Base-by-base conservation (phyloP, 495 filamentous ascomycete genomes). In the Talaromyces nanjingensis region DNA sequence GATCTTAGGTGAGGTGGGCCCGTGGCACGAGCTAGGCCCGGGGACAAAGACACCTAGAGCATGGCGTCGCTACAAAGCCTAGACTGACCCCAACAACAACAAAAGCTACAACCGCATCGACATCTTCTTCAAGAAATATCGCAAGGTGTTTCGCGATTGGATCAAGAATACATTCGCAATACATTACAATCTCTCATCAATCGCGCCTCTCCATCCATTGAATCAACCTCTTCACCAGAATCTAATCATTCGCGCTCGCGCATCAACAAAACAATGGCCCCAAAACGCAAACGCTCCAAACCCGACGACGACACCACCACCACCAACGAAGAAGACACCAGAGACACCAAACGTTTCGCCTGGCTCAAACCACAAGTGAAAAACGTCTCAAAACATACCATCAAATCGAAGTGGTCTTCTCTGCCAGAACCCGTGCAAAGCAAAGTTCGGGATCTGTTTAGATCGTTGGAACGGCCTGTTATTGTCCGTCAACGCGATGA, bases 341-440 rank as follows among this genome's bases (percentile, higher is more conserved):
- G 42, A 62, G 45, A 53, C 52, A 0, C 45, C 7, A 78, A 78
- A 63, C 67, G 68, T 45, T 81, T 75, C 62, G 76, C 77, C 29
- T 75, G 76, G 57, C 73, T 87, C 18, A 77, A 81, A 64, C 76
- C 82, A 9, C 74, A 74, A n/a, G 72, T 81, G 22, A 78, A 80
- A 63, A 75, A 78, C 58, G 76, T 89, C 37, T 74, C 85, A 6
- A 82, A 83, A 66, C 73, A 78, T 34, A 82, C 77, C 3, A 84
- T 89, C 70, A 80, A 79, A 47, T 71, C 78, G 12, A 86, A 83
- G 76, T 89, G 86, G 86, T 75, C 75, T n/a, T 76, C 77, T 22
- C 75, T 87, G 3, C 75, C 84, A 0, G 77, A 78, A 31, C 70
- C 75, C 6, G 79, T 77, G 4, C 79, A 85, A 67, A 76, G 80